Conservation (phyloP, 2,329 filamentous ascomycete genomes). For the Fusarium nodosum region DNA sequence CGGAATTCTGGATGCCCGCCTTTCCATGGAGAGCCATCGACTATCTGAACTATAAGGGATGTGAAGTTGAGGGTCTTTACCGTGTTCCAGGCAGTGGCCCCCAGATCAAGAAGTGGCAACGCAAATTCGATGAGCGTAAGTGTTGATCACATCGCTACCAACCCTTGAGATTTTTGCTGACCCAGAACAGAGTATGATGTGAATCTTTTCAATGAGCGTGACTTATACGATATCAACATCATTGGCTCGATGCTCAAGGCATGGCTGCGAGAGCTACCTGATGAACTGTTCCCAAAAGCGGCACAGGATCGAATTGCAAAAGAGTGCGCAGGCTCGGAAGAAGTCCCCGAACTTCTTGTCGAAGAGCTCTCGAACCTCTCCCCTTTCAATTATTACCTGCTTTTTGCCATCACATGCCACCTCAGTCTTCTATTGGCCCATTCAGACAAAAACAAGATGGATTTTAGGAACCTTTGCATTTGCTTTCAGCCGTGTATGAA, state of each 20-base stretch:
- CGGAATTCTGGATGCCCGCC: constrained; percentile 98
- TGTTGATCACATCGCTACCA: constrained; percentile 10
- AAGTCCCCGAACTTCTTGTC: constrained; percentile 86
- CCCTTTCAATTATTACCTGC: constrained; percentile 96
- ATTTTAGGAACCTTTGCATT: constrained; percentile 93
- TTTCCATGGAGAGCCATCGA: constrained; percentile 97
- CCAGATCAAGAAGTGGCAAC: constrained; percentile 93
- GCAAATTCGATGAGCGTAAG: constrained; percentile 86
- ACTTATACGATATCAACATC: constrained; percentile 96
- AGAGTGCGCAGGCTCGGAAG: constrained; percentile 82
- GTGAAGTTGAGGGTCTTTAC: constrained; percentile 93
- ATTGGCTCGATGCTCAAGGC: constrained; percentile 96
- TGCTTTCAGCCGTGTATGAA: constrained; percentile 98
- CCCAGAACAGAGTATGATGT: constrained; percentile 79
- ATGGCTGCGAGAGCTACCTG: constrained; percentile 94
- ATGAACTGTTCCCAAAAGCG: constrained; percentile 90
- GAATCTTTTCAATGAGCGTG: constrained; percentile 86
- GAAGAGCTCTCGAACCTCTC: constrained; percentile 95
- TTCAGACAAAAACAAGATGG: constrained; percentile 98
- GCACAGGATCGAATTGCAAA: constrained; percentile 84
- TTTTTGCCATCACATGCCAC: constrained; percentile 97
- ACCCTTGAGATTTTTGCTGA: constrained; percentile 17
- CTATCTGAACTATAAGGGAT: constrained; percentile 94
- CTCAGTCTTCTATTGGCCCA: constrained; percentile 91
- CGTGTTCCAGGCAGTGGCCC: constrained; percentile 90